Evolutionary conservation across 2,329 filamentous ascomycete species (phyloP), one percentile per base, ranked within the genome.

Genomic region (Curvularia spicifera): DNA sequence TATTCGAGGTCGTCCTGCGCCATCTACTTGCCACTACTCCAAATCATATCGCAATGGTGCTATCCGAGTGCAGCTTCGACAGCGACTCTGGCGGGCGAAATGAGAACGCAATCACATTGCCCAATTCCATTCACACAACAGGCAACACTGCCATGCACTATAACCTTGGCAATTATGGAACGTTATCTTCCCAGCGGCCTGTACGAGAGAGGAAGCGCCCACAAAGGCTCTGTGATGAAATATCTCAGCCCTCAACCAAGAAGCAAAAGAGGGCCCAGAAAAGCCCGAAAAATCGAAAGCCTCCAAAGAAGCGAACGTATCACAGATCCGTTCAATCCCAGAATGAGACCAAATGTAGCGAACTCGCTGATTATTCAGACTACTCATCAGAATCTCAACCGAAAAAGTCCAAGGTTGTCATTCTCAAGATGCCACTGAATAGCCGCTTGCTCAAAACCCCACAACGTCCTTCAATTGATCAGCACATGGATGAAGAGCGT

Each of bases 141-240:
- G 37, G 20, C 13, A 2, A n/a, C 1, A 13, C n/a, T 9, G 37
- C 45, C 28, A 5, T 51, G 1, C 33, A 42, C 3, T 4, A 26
- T 5, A 35, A 49, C 10, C 24, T 5, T 4, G 40, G 39, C 5
- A 48, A 59, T n/a, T 64, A 56, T 20, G 59, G 44, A 0, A 62
- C 56, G 8, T 26, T 47, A 10, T 39, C 61, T 24, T 64, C 53
- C 1, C 51, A 51, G 8, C 53, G 61, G 12, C 44, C 59, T 4
- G 24, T 12, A 15, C 50, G 61, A 24, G 24, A 18, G 1, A 49
- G 40, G n/a, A 46, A 39, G 22, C 28, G 15, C 3, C 56, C 56
- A 13, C 22, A 28, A 26, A 54, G 24, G 24, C 31, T 40, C 9
- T 20, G 13, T 24, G 45, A 53, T 1, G 8, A 20, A 12, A 20